These are phyloP conservation scores for Vicia villosa DNA, from an alignment of 306 rosid species.

Conservation along the genomic window DNA sequence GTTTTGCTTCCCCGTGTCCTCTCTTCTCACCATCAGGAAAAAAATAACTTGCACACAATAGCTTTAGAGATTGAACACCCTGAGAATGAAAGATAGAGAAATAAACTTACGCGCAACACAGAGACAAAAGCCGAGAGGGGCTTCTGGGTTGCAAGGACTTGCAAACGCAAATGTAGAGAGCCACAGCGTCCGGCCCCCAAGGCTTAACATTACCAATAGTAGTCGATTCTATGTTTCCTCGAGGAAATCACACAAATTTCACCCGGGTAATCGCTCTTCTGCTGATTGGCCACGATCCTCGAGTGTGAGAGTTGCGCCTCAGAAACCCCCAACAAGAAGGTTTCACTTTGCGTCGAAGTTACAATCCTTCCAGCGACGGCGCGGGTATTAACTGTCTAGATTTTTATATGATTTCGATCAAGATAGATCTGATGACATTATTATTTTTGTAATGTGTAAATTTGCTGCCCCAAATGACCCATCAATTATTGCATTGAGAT, in stretches of 20 bases:
- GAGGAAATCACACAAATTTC: background rate
- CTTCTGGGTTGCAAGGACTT: background rate
- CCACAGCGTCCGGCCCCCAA: background rate
- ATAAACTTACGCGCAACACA: background rate
- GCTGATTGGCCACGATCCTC: background rate
- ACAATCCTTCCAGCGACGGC: background rate
- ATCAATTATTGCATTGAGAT: slow-evolving; percentile 8
- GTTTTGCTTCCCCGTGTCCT: background rate
- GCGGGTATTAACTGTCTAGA: background rate
- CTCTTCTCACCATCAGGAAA: too few relatives aligned
- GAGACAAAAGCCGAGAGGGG: background rate
- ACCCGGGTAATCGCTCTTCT: background rate
- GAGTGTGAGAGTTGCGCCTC: background rate
- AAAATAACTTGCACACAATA: too few relatives aligned
- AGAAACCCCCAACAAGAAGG: background rate
- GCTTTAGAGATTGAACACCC: background rate
- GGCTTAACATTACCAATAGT: background rate
- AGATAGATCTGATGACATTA: slow-evolving; percentile 9
- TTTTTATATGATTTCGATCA: background rate
- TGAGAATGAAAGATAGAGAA: background rate
- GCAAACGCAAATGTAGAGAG: background rate
- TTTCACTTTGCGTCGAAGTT: background rate
- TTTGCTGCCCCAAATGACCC: slow-evolving; percentile 17
- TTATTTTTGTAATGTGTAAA: background rate
- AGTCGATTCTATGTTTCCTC: background rate